Conservation (phyloP, 805 yeast genomes). For the Saturnispora silvae region DNA sequence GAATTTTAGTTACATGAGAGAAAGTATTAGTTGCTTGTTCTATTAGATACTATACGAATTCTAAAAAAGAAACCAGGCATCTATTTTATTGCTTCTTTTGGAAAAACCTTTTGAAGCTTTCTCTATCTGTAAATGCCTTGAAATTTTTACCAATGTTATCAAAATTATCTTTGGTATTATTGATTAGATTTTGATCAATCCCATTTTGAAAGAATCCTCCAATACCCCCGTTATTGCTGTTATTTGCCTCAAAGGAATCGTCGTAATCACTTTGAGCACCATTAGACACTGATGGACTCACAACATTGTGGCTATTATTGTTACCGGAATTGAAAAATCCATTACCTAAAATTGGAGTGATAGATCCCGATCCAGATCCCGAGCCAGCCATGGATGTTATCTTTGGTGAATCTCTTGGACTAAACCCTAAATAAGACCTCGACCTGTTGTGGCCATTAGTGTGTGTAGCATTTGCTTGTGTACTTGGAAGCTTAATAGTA, state of each 20-base stretch:
- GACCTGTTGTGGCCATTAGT: slow-evolving; percentile 8
- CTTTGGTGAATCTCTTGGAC: slow-evolving; percentile 13
- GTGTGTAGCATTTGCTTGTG: neutral
- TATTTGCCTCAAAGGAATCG: slow-evolving; percentile 4
- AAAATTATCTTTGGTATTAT: slow-evolving; percentile 27
- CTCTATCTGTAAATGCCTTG: slow-evolving; percentile 44
- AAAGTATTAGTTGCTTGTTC: too few species aligned
- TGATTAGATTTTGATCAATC: too few species aligned
- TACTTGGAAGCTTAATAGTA: slow-evolving; percentile 13
- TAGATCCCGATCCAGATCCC: neutral
- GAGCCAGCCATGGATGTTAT: slow-evolving; percentile 11
- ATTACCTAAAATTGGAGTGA: neutral
- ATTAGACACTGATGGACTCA: neutral
- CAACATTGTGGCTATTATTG: neutral
- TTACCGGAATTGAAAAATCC: neutral
- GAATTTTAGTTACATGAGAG: neutral
- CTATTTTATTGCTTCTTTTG: slow-evolving; percentile 24
- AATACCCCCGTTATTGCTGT: slow-evolving; percentile 10
- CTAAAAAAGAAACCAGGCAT: neutral
- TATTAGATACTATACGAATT: neutral
- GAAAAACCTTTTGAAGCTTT: slow-evolving; percentile 55
- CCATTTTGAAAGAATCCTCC: slow-evolving; percentile 13
- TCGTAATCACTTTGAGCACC: neutral
- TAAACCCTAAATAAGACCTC: slow-evolving; percentile 12
- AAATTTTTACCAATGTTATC: slow-evolving; percentile 34